These are phyloP conservation scores for Dictyostelium discoideum DNA, from an alignment of 78 protist species.

Conservation along the genomic window DNA sequence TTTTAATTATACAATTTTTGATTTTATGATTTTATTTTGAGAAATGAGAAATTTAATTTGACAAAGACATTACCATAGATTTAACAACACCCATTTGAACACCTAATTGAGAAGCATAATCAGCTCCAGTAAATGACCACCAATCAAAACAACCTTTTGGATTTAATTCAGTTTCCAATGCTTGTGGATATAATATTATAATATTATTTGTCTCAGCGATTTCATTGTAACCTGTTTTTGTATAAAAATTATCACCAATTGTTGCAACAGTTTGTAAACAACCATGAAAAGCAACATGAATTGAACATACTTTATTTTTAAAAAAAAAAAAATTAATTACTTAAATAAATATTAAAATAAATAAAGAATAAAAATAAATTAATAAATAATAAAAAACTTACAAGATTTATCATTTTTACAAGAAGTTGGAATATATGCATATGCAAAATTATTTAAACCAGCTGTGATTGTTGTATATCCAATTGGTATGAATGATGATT, in stretches of 20 bases:
- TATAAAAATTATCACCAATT: slow-evolving; percentile 56
- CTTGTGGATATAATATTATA: slow-evolving; percentile 88
- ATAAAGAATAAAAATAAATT: neutral
- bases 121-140: slow-evolving; percentile 76
- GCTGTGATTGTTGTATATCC: slow-evolving; percentile 45
- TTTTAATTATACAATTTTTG: too few relatives aligned
- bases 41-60: neutral
- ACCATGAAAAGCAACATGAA: slow-evolving; percentile 84
- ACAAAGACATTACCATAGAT: slow-evolving; percentile 31
- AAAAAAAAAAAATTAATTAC: neutral
- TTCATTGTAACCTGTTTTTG: slow-evolving; percentile 85
- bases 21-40: too few relatives aligned
- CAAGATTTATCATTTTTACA: slow-evolving; percentile 42
- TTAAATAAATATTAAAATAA: neutral
- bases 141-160: slow-evolving; percentile 89
- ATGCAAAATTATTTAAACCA: slow-evolving; percentile 63
- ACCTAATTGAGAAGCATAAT: slow-evolving; percentile 72
- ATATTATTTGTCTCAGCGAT: slow-evolving; percentile 88
- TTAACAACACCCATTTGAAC: slow-evolving; percentile 72
- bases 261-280: slow-evolving; percentile 70
- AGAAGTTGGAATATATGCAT: slow-evolving; percentile 78
- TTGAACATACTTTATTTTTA: slow-evolving; percentile 17
- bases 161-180: slow-evolving; percentile 38
- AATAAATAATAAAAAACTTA: neutral
- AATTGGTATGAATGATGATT: slow-evolving; percentile 48